These are phyloP conservation scores for Mariannaea elegans DNA, from an alignment of 2,329 filamentous ascomycete species.

Conservation along the genomic window DNA sequence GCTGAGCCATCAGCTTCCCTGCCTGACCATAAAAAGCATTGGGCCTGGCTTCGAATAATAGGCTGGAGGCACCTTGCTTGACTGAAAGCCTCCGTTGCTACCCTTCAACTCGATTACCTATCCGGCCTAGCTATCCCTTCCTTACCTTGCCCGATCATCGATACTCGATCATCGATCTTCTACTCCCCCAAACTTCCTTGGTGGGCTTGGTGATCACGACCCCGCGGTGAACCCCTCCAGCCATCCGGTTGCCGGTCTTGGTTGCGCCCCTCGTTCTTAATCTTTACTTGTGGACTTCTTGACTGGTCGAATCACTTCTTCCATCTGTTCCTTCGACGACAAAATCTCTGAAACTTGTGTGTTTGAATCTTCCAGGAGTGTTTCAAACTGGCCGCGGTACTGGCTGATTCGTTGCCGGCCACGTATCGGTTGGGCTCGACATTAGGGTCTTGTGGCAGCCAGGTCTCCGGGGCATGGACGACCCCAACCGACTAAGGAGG, in stretches of 20 bases:
- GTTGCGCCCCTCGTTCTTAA: constrained; percentile 15
- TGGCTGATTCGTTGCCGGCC: constrained; percentile 55
- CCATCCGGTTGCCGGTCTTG: constrained; percentile 22
- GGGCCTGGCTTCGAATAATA: constrained; percentile 41
- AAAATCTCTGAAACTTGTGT: constrained; percentile 17
- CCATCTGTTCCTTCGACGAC: constrained; percentile 12
- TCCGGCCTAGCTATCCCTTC: constrained; percentile 37
- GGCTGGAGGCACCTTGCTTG: constrained; percentile 40
- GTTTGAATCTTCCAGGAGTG: constrained; percentile 14
- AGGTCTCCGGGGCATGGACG: constrained; percentile 77
- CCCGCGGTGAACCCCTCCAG: constrained; percentile 40
- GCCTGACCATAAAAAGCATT: constrained; percentile 39
- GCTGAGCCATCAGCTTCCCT: constrained; percentile 43
- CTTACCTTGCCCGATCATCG: constrained; percentile 37
- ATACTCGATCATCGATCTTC: constrained; percentile 36
- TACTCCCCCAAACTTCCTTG: constrained; percentile 28
- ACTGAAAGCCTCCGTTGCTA: constrained; percentile 27
- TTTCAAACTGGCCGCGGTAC: constrained; percentile 39
- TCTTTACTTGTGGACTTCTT: constrained; percentile 3
- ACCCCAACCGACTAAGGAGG: constrained; percentile 76
- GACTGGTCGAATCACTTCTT: constrained; percentile 9
- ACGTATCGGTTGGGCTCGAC: constrained; percentile 70
- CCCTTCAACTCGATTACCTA: constrained; percentile 38
- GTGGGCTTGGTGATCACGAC: constrained; percentile 36
- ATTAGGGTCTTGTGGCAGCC: constrained; percentile 62